Conservation (phyloP, 257 asterid species). For the Solanum neorickii region DNA sequence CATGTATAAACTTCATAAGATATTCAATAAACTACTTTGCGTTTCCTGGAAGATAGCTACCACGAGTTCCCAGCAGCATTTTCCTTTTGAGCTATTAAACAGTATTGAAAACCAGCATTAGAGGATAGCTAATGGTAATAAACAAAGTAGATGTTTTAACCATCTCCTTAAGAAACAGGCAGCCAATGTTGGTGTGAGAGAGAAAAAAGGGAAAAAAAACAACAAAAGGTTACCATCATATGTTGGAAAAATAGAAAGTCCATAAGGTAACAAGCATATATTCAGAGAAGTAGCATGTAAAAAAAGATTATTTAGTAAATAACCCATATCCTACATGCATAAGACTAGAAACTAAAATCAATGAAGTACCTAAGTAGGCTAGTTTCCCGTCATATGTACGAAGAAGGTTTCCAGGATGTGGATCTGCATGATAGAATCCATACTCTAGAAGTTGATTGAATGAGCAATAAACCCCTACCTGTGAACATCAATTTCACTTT, state of each 20-base stretch:
- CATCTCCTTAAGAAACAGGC: neutral
- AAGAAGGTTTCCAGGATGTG: constrained; percentile 95
- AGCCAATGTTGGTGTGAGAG: neutral
- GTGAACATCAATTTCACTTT: constrained; percentile 9
- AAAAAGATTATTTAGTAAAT: neutral
- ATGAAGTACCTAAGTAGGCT: constrained; percentile 79
- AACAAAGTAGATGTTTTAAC: neutral
- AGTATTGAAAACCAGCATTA: neutral
- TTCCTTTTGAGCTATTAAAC: neutral
- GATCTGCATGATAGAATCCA: constrained; percentile 99
- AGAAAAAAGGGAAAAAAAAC: neutral
- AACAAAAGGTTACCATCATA: neutral
- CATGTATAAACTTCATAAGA: neutral
- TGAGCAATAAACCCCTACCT: constrained; percentile 98
- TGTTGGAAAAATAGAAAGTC: neutral
- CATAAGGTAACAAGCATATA: neutral
- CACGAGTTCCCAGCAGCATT: neutral
- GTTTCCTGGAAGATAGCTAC: neutral
- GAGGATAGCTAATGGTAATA: neutral
- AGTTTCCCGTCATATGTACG: constrained; percentile 90
- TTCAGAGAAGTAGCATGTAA: neutral
- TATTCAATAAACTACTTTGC: neutral
- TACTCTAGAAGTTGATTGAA: constrained; percentile 92
- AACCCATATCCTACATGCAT: neutral
- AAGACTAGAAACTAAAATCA: constrained; percentile 1